Evolutionary conservation across 2,329 filamentous ascomycete genomes (phyloP).

Genomic region (Curvularia sp.): DNA sequence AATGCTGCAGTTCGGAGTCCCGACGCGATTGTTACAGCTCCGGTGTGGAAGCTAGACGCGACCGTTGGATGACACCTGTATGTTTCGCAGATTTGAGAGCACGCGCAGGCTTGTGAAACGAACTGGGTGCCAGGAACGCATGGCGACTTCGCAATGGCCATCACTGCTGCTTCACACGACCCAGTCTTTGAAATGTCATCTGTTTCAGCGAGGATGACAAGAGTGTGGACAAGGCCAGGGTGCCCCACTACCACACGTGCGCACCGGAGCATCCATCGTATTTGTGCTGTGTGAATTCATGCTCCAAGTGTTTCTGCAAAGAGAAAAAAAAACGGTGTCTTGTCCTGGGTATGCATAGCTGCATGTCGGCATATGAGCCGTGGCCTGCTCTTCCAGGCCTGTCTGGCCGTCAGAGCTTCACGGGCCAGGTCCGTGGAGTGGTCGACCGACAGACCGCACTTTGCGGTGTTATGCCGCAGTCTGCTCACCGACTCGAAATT

Average conservation of each 20-base stretch:
- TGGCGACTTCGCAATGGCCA: slow-evolving; percentile 14
- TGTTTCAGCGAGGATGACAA: slow-evolving; percentile 18
- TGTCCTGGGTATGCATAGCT: slow-evolving; percentile 2
- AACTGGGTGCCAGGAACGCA: slow-evolving; percentile 19
- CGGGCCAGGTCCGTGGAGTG: slow-evolving; percentile 2
- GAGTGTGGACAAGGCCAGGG: slow-evolving; percentile 1
- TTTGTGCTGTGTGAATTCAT: slow-evolving; percentile 5
- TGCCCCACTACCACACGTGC: not conserved
- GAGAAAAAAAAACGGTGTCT: too few species aligned
- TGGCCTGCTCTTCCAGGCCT: slow-evolving; percentile 3
- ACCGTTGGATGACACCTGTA: slow-evolving; percentile 17
- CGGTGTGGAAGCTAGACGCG: slow-evolving; percentile 15
- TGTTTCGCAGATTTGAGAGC: slow-evolving; percentile 19
- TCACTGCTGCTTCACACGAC: slow-evolving; percentile 21
- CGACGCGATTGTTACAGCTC: slow-evolving; percentile 4
- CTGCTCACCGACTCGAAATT: slow-evolving; percentile 13
- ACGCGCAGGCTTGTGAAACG: slow-evolving; percentile 19
- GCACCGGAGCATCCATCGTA: slow-evolving; percentile 2
- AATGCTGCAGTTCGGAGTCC: slow-evolving; percentile 5
- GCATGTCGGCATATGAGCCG: slow-evolving; percentile 10
- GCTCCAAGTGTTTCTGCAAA: slow-evolving; percentile 14
- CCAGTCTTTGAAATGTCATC: slow-evolving; percentile 19
- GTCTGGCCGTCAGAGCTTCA: slow-evolving; percentile 10
- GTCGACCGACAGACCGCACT: slow-evolving; percentile 7
- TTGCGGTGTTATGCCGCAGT: slow-evolving; percentile 5